Conservation (phyloP, 1,284 basidiomycete species). For the Malassezia japonica region DNA sequence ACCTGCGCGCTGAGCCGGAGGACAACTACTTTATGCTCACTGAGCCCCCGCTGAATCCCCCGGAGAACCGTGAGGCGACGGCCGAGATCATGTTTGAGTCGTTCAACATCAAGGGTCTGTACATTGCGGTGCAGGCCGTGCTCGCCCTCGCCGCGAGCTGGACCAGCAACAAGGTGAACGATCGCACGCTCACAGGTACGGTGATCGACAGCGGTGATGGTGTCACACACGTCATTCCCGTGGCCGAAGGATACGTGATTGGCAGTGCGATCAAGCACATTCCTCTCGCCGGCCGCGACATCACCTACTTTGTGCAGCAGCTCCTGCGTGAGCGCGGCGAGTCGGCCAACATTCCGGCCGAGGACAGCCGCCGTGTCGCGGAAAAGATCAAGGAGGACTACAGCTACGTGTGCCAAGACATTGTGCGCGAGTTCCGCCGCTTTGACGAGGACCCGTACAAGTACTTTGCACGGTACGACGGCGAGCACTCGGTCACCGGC, state of each 20-base stretch:
- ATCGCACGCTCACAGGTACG: conserved; percentile 89
- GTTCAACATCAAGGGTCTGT: conserved; percentile 93
- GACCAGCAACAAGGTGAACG: conserved; percentile 83
- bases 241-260: conserved; percentile 95
- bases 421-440: conserved; percentile 96
- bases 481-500: conserved; percentile 84
- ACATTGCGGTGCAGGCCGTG: conserved; percentile 97
- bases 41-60: conserved; percentile 93
- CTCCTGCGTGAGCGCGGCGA: conserved; percentile 92
- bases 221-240: conserved; percentile 93
- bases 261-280: conserved; percentile 99
- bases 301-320: conserved; percentile 93
- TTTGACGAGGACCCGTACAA: conserved; percentile 94
- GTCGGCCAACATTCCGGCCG: conserved; percentile 78
- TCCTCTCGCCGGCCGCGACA: conserved; percentile 94
- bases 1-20: conserved; percentile 93
- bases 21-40: conserved; percentile 97
- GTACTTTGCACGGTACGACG: conserved; percentile 87
- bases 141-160: conserved; percentile 97
- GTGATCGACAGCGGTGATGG: conserved; percentile 98
- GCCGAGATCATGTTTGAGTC: conserved; percentile 99
- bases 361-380: conserved; percentile 85
- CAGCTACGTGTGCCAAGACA: conserved; percentile 95
- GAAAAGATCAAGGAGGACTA: conserved; percentile 96
- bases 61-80: conserved; percentile 97